These are phyloP conservation scores for Ogataea neopini DNA, from an alignment of 805 yeast species.

Conservation along the genomic window DNA sequence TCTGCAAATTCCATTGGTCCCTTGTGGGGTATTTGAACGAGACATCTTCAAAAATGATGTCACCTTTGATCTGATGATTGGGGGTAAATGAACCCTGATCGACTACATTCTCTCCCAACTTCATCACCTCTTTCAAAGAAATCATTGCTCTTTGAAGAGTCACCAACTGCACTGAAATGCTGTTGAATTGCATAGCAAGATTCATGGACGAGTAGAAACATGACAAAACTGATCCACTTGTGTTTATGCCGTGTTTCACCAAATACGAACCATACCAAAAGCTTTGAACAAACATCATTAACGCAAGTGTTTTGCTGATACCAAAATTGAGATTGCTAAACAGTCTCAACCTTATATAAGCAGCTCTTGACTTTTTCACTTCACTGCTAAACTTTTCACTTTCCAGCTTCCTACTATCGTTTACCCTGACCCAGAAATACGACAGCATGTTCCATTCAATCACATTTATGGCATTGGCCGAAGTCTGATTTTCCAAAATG, in stretches of 20 bases:
- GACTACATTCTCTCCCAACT: constrained; percentile 30
- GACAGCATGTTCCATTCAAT: constrained; percentile 71
- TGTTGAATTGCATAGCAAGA: constrained; percentile 62
- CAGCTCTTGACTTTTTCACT: constrained; percentile 34
- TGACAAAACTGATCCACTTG: constrained; percentile 69
- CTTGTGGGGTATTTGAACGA: constrained; percentile 66
- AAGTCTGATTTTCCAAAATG: constrained; percentile 53
- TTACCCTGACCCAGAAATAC: constrained; percentile 59
- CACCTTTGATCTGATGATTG: constrained; percentile 41
- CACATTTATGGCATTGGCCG: constrained; percentile 57
- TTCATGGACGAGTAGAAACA: constrained; percentile 81
- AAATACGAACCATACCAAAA: constrained; percentile 86
- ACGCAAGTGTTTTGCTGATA: constrained; percentile 52
- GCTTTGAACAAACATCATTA: constrained; percentile 84
- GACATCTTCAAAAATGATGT: constrained; percentile 56
- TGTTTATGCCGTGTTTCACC: constrained; percentile 50
- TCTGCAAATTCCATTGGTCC: constrained; percentile 45
- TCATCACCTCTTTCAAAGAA: constrained; percentile 54
- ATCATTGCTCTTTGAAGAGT: constrained; percentile 71
- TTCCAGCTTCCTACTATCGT: constrained; percentile 60
- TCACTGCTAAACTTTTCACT: constrained; percentile 39
- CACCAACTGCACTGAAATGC: constrained; percentile 57
- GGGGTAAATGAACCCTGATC: constrained; percentile 22
- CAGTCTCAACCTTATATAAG: constrained; percentile 47
- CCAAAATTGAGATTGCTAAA: constrained; percentile 58